Percentiles rank a stretch among this genome's conserved stretches.
Evolutionary conservation across 73 alveolate genomes (phyloP).

Genomic region (Breviolum minutum): DNA sequence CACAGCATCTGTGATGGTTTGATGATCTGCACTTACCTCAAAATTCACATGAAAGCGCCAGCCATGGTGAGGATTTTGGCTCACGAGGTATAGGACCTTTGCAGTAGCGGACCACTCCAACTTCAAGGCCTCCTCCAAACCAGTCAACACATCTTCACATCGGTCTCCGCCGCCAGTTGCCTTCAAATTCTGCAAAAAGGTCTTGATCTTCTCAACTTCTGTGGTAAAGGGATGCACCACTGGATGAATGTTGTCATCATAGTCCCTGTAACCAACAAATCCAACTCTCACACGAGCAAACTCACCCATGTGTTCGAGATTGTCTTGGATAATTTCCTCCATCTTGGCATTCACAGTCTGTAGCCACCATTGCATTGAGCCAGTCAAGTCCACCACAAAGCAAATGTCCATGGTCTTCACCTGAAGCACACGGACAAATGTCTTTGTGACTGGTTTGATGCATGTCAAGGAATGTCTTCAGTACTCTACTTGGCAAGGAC

Average conservation of each 20-base stretch:
- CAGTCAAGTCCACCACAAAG: slow-evolving; percentile 64
- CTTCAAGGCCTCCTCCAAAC: slow-evolving; percentile 39
- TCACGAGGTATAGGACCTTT: slow-evolving; percentile 35
- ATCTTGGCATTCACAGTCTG: not conserved
- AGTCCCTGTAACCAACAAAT: slow-evolving; percentile 74
- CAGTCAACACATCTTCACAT: slow-evolving; percentile 64
- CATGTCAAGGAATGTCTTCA: no score
- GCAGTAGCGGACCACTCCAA: slow-evolving; percentile 49
- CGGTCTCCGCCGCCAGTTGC: slow-evolving; percentile 54
- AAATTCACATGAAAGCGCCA: slow-evolving; percentile 43
- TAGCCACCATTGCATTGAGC: slow-evolving; percentile 50
- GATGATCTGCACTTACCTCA: not conserved
- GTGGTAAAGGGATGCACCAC: slow-evolving; percentile 52
- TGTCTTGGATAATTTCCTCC: slow-evolving; percentile 35
- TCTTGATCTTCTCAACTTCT: not conserved
- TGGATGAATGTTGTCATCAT: not conserved
- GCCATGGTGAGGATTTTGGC: slow-evolving; percentile 79
- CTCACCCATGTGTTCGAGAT: slow-evolving; percentile 51
- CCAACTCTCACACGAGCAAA: slow-evolving; percentile 49
- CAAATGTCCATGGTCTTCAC: slow-evolving; percentile 51
- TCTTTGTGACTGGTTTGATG: no score
- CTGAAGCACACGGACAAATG: no score
- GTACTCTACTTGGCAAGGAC: no score
- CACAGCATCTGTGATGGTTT: slow-evolving; percentile 33
- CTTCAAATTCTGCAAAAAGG: slow-evolving; percentile 3